Percentiles rank a stretch among this genome's conserved stretches.
Evolutionary conservation across 257 asterid genomes (phyloP).

Genomic region (Apocynum venetum): DNA sequence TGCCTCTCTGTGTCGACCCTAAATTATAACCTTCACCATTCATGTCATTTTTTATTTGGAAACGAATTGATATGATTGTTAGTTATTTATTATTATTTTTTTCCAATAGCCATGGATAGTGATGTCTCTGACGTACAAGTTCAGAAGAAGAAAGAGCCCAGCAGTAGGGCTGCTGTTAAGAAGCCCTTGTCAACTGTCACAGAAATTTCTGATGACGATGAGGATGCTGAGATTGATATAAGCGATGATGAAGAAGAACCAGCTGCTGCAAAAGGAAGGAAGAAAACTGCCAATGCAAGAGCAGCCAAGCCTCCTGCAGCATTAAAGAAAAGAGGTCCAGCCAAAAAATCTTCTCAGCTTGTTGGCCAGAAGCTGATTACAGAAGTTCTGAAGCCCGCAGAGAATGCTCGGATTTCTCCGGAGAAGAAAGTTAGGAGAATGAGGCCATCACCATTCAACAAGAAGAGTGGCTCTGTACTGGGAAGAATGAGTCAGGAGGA

Average conservation of each 20-base stretch:
- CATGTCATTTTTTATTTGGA: background rate
- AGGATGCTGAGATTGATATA: conserved; percentile 32
- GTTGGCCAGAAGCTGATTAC: conserved; percentile 70
- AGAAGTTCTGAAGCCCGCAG: conserved; percentile 55
- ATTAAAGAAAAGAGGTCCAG: conserved; percentile 50
- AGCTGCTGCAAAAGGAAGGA: conserved; percentile 37
- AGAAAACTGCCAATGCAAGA: conserved; percentile 42
- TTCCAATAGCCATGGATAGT: conserved; percentile 41
- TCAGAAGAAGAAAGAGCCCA: conserved; percentile 45
- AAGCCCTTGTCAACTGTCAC: conserved; percentile 30
- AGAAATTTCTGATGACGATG: conserved; percentile 40
- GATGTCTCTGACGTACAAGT: conserved; percentile 21
- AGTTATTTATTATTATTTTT: background rate
- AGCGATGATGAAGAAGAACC: conserved; percentile 42
- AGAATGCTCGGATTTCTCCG: conserved; percentile 42
- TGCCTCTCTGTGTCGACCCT: background rate
- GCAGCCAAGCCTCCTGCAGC: conserved; percentile 48
- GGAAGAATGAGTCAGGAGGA: conserved; percentile 35
- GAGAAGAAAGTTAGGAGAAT: conserved; percentile 76
- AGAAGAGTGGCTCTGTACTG: conserved; percentile 73
- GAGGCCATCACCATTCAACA: conserved; percentile 90
- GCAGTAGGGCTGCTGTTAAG: conserved; percentile 48
- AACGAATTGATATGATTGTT: background rate
- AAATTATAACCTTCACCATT: background rate
- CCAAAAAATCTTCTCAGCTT: conserved; percentile 36